Conservation (phyloP, 2,329 filamentous ascomycete genomes). For the Apiospora malaysiana region DNA sequence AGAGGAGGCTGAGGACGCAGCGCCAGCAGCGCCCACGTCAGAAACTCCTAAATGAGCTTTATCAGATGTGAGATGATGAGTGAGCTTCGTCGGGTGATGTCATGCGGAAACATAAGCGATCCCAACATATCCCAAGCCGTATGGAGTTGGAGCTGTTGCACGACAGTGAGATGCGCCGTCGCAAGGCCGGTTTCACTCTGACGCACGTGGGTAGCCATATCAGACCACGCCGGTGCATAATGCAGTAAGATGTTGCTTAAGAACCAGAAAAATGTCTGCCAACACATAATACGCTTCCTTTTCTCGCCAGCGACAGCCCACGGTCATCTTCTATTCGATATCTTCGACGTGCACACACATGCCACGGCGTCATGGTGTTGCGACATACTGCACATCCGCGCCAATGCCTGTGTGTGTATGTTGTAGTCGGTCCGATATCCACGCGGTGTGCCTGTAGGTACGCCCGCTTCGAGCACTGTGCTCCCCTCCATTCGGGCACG, state of each 20-base stretch:
- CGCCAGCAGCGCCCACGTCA: slow-evolving; percentile 10
- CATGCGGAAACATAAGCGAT: not conserved
- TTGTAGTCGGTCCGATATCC: slow-evolving; percentile 14
- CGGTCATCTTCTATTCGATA: not conserved
- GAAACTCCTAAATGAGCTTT: not conserved
- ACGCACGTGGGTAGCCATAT: slow-evolving; percentile 1
- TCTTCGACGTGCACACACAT: not conserved
- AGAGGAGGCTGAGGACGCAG: not conserved
- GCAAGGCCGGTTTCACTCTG: slow-evolving; percentile 8
- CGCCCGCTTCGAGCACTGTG: slow-evolving; percentile 9
- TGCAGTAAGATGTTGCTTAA: slow-evolving; percentile 5
- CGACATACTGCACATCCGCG: not conserved
- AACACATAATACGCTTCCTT: not conserved
- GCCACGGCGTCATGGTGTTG: not conserved
- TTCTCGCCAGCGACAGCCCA: not conserved
- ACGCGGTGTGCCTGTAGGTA: not conserved
- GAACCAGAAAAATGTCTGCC: not conserved
- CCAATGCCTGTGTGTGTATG: not conserved
- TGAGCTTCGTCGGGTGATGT: not conserved
- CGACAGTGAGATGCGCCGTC: not conserved
- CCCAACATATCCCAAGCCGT: not conserved
- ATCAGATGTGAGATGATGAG: not conserved
- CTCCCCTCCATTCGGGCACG: not conserved
- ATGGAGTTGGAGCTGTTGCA: not conserved
- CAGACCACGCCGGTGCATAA: slow-evolving; percentile 3